Evolutionary conservation across 2,329 filamentous ascomycete species (phyloP).

Genomic region (Penicillium sp.): DNA sequence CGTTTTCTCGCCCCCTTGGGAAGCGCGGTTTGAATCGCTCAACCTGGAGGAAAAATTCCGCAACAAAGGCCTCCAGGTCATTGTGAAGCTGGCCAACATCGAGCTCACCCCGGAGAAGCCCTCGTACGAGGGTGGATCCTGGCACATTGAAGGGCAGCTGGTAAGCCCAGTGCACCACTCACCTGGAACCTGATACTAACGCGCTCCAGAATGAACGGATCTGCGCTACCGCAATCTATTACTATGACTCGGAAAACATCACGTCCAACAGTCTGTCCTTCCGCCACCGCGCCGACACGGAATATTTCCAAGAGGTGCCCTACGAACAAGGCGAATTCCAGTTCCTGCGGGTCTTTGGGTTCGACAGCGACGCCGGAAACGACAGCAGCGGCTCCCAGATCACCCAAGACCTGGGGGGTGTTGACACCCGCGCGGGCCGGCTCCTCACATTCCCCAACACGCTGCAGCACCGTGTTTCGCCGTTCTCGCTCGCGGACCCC

Average conservation of each 20-base stretch:
- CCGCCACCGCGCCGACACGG: constrained; percentile 40
- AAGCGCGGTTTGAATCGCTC: not conserved
- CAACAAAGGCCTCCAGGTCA: constrained; percentile 46
- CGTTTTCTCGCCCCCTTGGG: not conserved
- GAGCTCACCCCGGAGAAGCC: constrained; percentile 65
- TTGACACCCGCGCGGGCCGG: constrained; percentile 3
- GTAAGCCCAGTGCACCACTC: not conserved
- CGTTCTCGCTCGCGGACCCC: constrained; percentile 10
- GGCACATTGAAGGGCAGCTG: constrained; percentile 52
- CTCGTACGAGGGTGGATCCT: constrained; percentile 52
- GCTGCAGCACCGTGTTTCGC: constrained; percentile 12
- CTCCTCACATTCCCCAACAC: constrained; percentile 14
- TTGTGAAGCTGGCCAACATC: constrained; percentile 68
- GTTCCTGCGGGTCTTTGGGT: constrained; percentile 12
- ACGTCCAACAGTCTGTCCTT: constrained; percentile 59
- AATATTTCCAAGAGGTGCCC: not conserved
- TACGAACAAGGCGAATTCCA: constrained; percentile 14
- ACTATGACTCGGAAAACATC: constrained; percentile 67
- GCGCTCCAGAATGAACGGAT: constrained; percentile 62
- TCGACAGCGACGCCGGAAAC: not conserved
- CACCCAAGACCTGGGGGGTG: constrained; percentile 17
- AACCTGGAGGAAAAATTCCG: not conserved
- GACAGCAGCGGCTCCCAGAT: constrained; percentile 24
- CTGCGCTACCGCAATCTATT: constrained; percentile 67
- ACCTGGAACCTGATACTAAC: not conserved